Evolutionary conservation across 2,329 filamentous ascomycete genomes (phyloP), one percentile per base, ranked within the genome.

Genomic region (Sarocladiaceae sp.): DNA sequence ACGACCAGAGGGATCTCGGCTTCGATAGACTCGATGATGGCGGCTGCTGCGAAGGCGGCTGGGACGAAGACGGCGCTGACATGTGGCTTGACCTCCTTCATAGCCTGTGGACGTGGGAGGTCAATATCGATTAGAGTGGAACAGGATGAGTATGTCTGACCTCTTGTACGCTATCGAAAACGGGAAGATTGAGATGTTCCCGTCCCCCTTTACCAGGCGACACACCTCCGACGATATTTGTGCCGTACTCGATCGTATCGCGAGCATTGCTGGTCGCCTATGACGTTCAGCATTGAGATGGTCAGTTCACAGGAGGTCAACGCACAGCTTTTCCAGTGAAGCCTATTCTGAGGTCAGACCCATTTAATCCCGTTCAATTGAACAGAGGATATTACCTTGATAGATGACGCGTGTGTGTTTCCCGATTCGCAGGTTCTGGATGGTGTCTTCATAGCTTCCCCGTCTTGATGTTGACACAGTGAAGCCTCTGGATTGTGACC

Each of bases 1-100:
- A 89, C 84, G 18, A 90, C 80, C 1, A 90, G 71, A 0, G 85
- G 83, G 1, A 90, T 81, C 56, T 90, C 84, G 0, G 85, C 85
- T 57, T 86, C 84, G 46, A 91, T 82, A 1, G 84, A 79, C 54
- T 88, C 83, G 54, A 84, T 78, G 50, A 88, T 86, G 0, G 84
- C 84, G 41, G 68, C 65, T 2, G 80, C 76, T 1, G 83, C 83
- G 37, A 78, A 75, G 33, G 74, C 73, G 2, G 83, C 83, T 0
- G 83, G 81, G 0, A 87, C 83, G 50, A 85, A 88, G n/a, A 88
- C 82, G 2, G 81, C 80, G 7, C 80, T 85, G 9, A 82, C 83
- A 59, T 86, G 76, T 1, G 83, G 83, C 4, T 60, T 58, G 5
- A 65, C 55, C 3, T 53, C 16, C 2, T 51, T 26, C 51, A 66